Evolutionary conservation across 108 stramenopile species (phyloP), one percentile per base, ranked within the genome.

Genomic region (Pseudonitzschia delicatissima): DNA sequence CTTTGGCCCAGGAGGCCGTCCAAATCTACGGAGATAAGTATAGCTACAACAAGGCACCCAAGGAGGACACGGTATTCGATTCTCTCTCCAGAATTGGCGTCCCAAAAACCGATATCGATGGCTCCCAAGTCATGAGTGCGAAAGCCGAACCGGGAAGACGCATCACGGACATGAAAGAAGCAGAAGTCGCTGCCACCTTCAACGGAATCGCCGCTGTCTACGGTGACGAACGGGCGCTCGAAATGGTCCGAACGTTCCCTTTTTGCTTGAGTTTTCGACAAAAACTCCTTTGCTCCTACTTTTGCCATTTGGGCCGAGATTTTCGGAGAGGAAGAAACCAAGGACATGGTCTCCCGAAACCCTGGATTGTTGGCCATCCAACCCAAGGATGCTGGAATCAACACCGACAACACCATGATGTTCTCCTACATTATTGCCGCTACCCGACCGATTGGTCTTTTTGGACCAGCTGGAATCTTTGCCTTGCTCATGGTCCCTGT

Each of bases 331-430:
- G 90, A 95, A 23, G 86, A 90, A 50, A 71, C 89, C 31, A 87
- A 84, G 62, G 92, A 80, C 28, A 91, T 91, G 90, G 87, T 93
- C 7, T 34, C 74, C 8, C 80, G 91, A 4, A 95, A 95, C 62
- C 91, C 93, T 6, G 91, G 91, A 27, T 63, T 94, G 36, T 73
- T 94, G 58, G 79, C 82, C 12, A 76, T 91, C 0, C 73, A 81
- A 61, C 88, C 90, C n/a, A 72, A 78, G 7, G 83, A 71, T 62
- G 87, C 87, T 11, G 83, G 75, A 58, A 66, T 69, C 59, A 63
- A 78, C 25, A 83, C 83, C 3, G 78, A 83, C 52, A 64, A 72
- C 44, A 83, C 82, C 18, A 91, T 91, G 90, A 73, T 77, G 40
- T 79, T 88, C 47, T 78, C 76, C n/a, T 91, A 91, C 57, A 70